These are phyloP conservation scores for Lactifluus rugatus DNA, from an alignment of 768 basidiomycete genomes.

Conservation along the genomic window DNA sequence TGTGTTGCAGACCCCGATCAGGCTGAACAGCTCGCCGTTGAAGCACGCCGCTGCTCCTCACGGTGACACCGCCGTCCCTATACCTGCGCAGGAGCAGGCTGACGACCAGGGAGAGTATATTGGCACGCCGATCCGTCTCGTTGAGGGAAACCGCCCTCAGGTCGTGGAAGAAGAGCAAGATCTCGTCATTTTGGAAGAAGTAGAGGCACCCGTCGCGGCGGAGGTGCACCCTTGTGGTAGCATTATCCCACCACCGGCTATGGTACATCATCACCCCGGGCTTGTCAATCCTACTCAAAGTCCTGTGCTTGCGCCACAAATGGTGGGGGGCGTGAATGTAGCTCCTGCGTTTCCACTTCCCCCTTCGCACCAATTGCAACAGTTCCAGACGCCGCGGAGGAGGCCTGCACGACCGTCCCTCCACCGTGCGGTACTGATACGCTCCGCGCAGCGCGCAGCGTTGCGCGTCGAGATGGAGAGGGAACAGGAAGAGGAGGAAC, in stretches of 20 bases:
- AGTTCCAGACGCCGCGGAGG: constrained; percentile 22
- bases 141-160: constrained; percentile 54
- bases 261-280: neutral
- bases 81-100: constrained; percentile 19
- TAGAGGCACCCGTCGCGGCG: constrained; percentile 30
- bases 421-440: constrained; percentile 60
- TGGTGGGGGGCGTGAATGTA: neutral
- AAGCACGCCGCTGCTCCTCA: constrained; percentile 11
- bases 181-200: constrained; percentile 62
- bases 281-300: constrained; percentile 10
- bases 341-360: constrained; percentile 13
- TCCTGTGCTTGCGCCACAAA: constrained; percentile 7
- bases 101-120: constrained; percentile 34
- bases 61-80: neutral
- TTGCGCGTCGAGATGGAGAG: constrained; percentile 41
- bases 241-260: constrained; percentile 15
- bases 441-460: constrained; percentile 56
- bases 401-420: constrained; percentile 36
- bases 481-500: constrained; percentile 41
- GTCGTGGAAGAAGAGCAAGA: constrained; percentile 64
- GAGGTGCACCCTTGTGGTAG: constrained; percentile 4
- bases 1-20: constrained; percentile 49
- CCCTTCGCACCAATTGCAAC: constrained; percentile 20
- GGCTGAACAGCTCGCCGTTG: constrained; percentile 20
- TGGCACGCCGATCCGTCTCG: constrained; percentile 42